phyloP scores from a whole-genome alignment of 1,284 basidiomycete species.

The Golubevia sp. region DNA sequence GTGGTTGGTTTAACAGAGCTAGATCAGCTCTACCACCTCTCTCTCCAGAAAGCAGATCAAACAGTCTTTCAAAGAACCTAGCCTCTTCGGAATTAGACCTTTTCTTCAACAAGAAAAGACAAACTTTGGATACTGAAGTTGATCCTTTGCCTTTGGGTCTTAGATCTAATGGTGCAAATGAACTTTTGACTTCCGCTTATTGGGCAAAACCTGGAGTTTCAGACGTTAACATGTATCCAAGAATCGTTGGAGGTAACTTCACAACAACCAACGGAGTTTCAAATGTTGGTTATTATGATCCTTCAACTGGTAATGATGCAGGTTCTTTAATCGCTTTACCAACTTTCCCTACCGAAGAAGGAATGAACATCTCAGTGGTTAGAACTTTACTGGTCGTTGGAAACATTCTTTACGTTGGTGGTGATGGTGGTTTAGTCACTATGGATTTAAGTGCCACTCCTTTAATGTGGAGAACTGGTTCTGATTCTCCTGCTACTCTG shows the following conservation, averaged over 20 bases:
- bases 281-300: constrained; percentile 44
- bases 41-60: too few relatives aligned
- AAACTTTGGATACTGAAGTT: too few relatives aligned
- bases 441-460: constrained; percentile 33
- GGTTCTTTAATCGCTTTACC: constrained; percentile 27
- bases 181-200: constrained; percentile 44
- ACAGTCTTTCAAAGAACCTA: too few relatives aligned
- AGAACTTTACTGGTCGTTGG: constrained; percentile 36
- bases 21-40: neutral
- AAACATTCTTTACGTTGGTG: constrained; percentile 41
- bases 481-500: constrained; percentile 12
- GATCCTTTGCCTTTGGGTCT: constrained; percentile 19
- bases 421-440: constrained; percentile 38
- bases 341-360: neutral
- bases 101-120: too few relatives aligned
- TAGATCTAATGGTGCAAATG: constrained; percentile 22
- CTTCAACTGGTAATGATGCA: constrained; percentile 7
- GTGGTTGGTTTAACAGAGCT: neutral
- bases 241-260: constrained; percentile 49
- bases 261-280: constrained; percentile 38
- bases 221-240: constrained; percentile 14
- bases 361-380: constrained; percentile 14
- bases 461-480: constrained; percentile 14
- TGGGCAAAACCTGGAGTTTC: constrained; percentile 37
- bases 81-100: too few relatives aligned